phyloP scores from a whole-genome alignment of 2,329 filamentous ascomycete species.

The Mariannaea elegans region DNA sequence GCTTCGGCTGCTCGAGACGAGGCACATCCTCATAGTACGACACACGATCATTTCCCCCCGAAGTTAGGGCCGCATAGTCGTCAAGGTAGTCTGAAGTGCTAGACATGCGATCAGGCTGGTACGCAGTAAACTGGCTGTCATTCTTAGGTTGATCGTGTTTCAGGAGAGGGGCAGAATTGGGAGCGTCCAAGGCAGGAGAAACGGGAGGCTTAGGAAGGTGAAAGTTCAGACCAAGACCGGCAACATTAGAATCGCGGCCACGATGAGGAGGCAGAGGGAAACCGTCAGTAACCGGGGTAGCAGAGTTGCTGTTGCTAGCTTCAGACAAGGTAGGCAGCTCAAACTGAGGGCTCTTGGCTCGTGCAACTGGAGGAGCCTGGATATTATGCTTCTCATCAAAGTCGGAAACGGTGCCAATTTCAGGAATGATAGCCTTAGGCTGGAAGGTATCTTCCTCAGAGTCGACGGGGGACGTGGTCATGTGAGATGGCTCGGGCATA shows the following conservation, averaged over 20 bases:
- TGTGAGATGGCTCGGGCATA: conserved; percentile 42
- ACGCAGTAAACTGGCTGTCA: conserved; percentile 34
- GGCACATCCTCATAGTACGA: conserved; percentile 33
- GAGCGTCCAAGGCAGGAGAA: conserved; percentile 24
- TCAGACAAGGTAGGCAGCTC: conserved; percentile 32
- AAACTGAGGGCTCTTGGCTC: conserved; percentile 43
- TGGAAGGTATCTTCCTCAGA: conserved; percentile 41
- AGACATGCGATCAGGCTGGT: conserved; percentile 36
- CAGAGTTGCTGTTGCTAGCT: conserved; percentile 21
- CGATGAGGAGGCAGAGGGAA: conserved; percentile 39
- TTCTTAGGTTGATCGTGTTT: conserved; percentile 22
- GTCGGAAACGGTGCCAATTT: conserved; percentile 48
- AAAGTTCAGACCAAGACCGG: conserved; percentile 48
- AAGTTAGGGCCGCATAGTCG: conserved; percentile 40
- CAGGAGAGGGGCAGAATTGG: conserved; percentile 33
- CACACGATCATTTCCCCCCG: conserved; percentile 46
- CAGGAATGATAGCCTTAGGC: conserved; percentile 48
- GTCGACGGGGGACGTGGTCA: conserved; percentile 31
- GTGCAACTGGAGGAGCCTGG: conserved; percentile 41
- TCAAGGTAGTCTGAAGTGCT: conserved; percentile 47
- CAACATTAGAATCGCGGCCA: conserved; percentile 38
- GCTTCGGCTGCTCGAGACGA: conserved; percentile 34
- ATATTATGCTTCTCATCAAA: conserved; percentile 44
- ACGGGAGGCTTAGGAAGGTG: conserved; percentile 45
- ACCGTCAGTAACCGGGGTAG: conserved; percentile 30